Evolutionary conservation across 2,329 filamentous ascomycete species (phyloP), one percentile per base, ranked within the genome.

Genomic region (Fusarium cicatricum): DNA sequence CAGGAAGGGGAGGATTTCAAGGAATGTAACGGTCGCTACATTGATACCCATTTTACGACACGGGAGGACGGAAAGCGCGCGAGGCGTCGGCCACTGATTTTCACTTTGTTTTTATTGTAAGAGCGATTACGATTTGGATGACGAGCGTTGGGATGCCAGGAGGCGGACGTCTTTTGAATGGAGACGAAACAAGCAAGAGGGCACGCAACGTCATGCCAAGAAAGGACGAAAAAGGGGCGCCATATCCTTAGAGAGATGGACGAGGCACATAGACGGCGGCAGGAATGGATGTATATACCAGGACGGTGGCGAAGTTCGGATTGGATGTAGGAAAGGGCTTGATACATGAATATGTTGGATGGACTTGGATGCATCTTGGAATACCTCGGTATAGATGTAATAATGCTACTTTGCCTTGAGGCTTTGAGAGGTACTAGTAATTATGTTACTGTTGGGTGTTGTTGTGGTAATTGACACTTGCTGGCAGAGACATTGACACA

Each of bases 1-100:
- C 74, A 52, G 76, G 76, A 56, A 67, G 75, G 64, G 75, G 75
- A 61, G 72, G 73, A 65, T 78, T 78, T 67, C 76, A 77, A 67
- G 75, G 75, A 56, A 75, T 78, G 73, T 78, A 76, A 66, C 55
- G 71, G 69, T 64, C 62, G 56, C 64, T 64, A 66, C 65, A 70
- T 70, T 74, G 73, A 76, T 77, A 77, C 75, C 75, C 74, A 73
- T 57, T 68, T 69, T 68, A 70, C 62, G 69, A 72, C 60, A 69
- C 61, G 60, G 60, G 57, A 63, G 63, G 58, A 62, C 52, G 60
- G 65, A 51, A 53, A 67, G 63, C 54, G 61, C 63, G 55, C 63
- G 63, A 65, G 62, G 59, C 55, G 64, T 68, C 54, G 66, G 52
- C 65, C 49, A 58, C 38, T 64, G 60, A 49, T 62, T 62, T 64